phyloP scores from a whole-genome alignment of 345 rosid genomes.

The Salix koriyanagi region DNA sequence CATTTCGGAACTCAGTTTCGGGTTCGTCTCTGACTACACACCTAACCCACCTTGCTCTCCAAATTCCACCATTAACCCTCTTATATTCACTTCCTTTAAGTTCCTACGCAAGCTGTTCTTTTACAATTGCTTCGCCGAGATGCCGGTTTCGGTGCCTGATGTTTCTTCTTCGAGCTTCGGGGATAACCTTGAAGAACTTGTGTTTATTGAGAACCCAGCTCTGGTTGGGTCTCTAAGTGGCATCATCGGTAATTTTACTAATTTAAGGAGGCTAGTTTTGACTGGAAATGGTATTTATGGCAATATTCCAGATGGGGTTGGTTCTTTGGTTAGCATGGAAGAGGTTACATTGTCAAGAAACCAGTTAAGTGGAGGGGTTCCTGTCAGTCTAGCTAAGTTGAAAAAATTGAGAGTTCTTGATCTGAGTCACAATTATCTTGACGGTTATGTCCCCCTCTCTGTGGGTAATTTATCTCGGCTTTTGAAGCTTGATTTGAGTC shows the following conservation, averaged over 20 bases:
- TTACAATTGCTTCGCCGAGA: slow-evolving; percentile 55
- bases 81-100: slow-evolving; percentile 47
- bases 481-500: slow-evolving; percentile 62
- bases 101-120: slow-evolving; percentile 58
- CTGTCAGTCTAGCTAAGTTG: slow-evolving; percentile 25
- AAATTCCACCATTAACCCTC: slow-evolving; percentile 48
- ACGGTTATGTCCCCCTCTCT: slow-evolving; percentile 40
- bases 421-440: slow-evolving; percentile 44
- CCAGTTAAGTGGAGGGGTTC: slow-evolving; percentile 42
- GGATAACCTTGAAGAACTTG: slow-evolving; percentile 48
- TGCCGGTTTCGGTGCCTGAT: slow-evolving; percentile 28
- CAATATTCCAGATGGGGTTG: slow-evolving; percentile 33
- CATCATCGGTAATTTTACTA: slow-evolving; percentile 37
- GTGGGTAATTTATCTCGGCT: slow-evolving; percentile 42
- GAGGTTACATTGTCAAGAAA: slow-evolving; percentile 59
- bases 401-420: slow-evolving; percentile 46
- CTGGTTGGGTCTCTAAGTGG: slow-evolving; percentile 37
- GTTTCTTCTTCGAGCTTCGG: slow-evolving; percentile 35
- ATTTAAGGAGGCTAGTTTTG: slow-evolving; percentile 43
- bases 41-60: slow-evolving; percentile 61
- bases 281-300: slow-evolving; percentile 59
- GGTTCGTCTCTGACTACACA: slow-evolving; percentile 53
- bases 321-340: slow-evolving; percentile 37
- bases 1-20: slow-evolving; percentile 54
- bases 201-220: slow-evolving; percentile 54